Conservation (phyloP, 1,139 yeast genomes). For the Pichia terricola region DNA sequence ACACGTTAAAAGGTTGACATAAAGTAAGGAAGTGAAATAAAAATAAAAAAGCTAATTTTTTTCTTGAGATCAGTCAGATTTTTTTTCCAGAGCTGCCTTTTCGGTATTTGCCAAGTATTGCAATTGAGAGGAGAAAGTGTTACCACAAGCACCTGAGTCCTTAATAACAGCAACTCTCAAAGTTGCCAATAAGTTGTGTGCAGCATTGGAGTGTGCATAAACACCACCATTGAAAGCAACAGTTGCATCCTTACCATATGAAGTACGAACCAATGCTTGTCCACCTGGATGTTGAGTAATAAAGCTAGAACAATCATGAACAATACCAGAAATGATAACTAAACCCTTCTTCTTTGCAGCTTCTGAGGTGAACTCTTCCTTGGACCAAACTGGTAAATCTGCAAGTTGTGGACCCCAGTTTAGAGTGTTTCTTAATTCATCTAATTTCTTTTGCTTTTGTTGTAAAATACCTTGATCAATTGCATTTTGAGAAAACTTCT, state of each 20-base stretch:
- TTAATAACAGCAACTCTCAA: slow-evolving; percentile 92
- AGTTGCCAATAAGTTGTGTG: slow-evolving; percentile 88
- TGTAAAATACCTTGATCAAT: slow-evolving; percentile 93
- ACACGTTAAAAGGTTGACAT: no score
- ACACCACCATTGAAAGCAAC: slow-evolving; percentile 98
- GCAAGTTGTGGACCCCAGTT: slow-evolving; percentile 90
- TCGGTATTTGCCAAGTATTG: slow-evolving; percentile 39
- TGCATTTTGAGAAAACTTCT: slow-evolving; percentile 89
- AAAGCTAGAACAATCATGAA: slow-evolving; percentile 81
- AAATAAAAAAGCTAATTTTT: no score
- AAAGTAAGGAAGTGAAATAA: no score
- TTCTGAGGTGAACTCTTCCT: slow-evolving; percentile 65
- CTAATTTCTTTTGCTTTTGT: slow-evolving; percentile 93
- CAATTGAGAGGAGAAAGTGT: slow-evolving; percentile 46
- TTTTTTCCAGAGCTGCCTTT: slow-evolving; percentile 4
- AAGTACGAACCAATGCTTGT: slow-evolving; percentile 72
- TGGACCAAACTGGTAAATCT: slow-evolving; percentile 86
- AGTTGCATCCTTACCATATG: slow-evolving; percentile 93
- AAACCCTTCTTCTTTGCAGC: slow-evolving; percentile 49
- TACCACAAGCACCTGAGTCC: slow-evolving; percentile 46
- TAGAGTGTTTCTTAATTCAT: slow-evolving; percentile 63
- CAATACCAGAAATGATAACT: slow-evolving; percentile 85
- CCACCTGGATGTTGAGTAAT: slow-evolving; percentile 98
- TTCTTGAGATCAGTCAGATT: background rate
- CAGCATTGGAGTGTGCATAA: slow-evolving; percentile 94